Evolutionary conservation across 345 rosid genomes (phyloP).

Genomic region (Odontarrhena argentea): DNA sequence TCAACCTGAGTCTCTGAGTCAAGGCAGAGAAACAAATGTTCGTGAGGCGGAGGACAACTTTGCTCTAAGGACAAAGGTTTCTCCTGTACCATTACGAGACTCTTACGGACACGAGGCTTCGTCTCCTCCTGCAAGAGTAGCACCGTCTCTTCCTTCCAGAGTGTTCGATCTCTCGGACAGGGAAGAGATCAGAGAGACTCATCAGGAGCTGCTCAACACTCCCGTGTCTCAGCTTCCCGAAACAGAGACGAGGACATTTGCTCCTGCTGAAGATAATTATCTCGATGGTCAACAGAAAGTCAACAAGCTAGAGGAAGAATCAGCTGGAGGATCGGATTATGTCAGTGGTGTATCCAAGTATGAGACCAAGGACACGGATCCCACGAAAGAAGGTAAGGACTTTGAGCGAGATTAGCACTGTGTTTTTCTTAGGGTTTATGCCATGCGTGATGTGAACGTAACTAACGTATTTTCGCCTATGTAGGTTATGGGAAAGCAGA

Average conservation of each 20-base stretch:
- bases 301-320: constrained; percentile 54
- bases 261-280: constrained; percentile 37
- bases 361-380: constrained; percentile 53
- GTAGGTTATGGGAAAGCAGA: constrained; percentile 45
- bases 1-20: constrained; percentile 33
- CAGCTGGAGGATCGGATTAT: constrained; percentile 38
- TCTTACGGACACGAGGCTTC: constrained; percentile 27
- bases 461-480: background rate
- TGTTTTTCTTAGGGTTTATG: background rate
- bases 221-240: constrained; percentile 1
- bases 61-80: constrained; percentile 32
- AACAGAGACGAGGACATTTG: constrained; percentile 1
- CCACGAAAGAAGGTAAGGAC: constrained; percentile 46
- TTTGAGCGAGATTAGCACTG: background rate
- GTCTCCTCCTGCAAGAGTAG: constrained; percentile 13
- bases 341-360: constrained; percentile 44
- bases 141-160: background rate
- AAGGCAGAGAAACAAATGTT: constrained; percentile 23
- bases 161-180: background rate
- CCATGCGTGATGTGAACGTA: background rate
- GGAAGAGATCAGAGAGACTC: constrained; percentile 36
- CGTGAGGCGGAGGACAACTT: too few species aligned
- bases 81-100: constrained; percentile 30
- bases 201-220: constrained; percentile 38
- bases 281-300: constrained; percentile 40